Conservation (phyloP, 2,329 filamentous ascomycete genomes). For the Colletotrichum salicis region DNA sequence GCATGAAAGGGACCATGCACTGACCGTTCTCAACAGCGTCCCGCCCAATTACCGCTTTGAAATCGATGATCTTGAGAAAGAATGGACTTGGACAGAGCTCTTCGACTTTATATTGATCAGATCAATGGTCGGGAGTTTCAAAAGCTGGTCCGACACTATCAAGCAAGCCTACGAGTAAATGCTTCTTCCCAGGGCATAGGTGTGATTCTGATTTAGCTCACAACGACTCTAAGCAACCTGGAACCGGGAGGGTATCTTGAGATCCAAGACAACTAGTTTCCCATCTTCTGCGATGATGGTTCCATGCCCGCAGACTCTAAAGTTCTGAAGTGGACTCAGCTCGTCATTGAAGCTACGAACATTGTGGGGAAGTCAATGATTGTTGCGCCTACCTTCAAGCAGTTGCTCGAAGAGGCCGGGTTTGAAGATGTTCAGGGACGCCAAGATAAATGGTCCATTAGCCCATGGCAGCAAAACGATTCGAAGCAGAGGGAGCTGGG, state of each 20-base stretch:
- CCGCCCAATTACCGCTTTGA: conserved; percentile 51
- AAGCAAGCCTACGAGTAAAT: conserved; percentile 52
- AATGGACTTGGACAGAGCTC: conserved; percentile 44
- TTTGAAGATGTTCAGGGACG: conserved; percentile 44
- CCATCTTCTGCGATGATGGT: conserved; percentile 33
- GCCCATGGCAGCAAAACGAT: conserved; percentile 44
- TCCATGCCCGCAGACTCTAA: conserved; percentile 20
- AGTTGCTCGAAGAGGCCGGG: conserved; percentile 32
- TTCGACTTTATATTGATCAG: conserved; percentile 71
- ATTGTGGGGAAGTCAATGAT: conserved; percentile 50
- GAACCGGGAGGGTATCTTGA: conserved; percentile 32
- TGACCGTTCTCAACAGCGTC: conserved; percentile 42
- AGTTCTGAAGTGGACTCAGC: conserved; percentile 41
- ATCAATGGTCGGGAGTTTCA: conserved; percentile 63
- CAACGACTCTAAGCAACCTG: neutral
- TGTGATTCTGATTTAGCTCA: too few species aligned
- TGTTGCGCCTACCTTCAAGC: conserved; percentile 49
- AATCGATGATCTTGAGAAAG: conserved; percentile 48
- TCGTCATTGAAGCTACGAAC: conserved; percentile 46
- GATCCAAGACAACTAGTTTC: conserved; percentile 18
- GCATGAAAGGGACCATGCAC: neutral
- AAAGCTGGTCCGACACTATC: conserved; percentile 63
- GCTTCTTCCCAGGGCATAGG: accelerated
- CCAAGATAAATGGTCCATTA: conserved; percentile 43
- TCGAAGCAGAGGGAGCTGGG: conserved; percentile 41